Base-by-base conservation (phyloP, 2,329 filamentous ascomycete genomes). In the Botrytis sinoallii region DNA sequence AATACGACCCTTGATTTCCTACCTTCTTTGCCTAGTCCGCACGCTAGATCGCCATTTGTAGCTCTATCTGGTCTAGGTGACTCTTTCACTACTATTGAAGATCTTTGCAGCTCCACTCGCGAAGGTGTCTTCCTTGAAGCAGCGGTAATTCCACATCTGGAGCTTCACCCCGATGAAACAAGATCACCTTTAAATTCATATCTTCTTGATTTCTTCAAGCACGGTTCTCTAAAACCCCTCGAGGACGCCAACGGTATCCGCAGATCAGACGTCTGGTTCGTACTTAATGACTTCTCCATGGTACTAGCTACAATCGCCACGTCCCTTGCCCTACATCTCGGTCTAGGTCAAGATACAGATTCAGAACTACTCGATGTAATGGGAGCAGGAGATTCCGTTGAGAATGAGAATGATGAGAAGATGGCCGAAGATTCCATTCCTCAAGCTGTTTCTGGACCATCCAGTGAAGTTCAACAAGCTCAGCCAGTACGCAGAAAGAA, bases 181-280 rank as follows among this genome's bases (percentile, higher is more conserved):
- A 14, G 80, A 81, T 76, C 77, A 20, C 87, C 87, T 0, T 84
- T 90, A 74, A 93, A 93, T 76, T 89, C 90, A 0, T 92, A 92
- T 78, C 82, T 95, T 0, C 89, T 91, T 74, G 91, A 95, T 81
- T 95, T 94, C 82, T 94, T 89, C 85, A 92, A 89, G 81, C 90
- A 95, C 77, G 92, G 92, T 5, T 88, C 91, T 78, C 80, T 90
- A 35, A 80, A 84, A 1, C 86, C 89, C 0, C 83, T 95, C 3
- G 87, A 88, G 20, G 83, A 81, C 0, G 91, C 89, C 44, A 95
- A 95, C 79, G 85, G 86, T 4, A 90, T 95, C 79, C 88, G 88
- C 63, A 83, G 84, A 1, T 87, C 88, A 7, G 91, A 94, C 65
- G 79, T 93, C 14, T 95, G 92, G 92, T 94, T 91, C 78, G 79